A percentile compares a stretch with the other conserved stretches of the same genome.
Conservation (phyloP, 2,329 filamentous ascomycete species). For the Penicillium crustosum region DNA sequence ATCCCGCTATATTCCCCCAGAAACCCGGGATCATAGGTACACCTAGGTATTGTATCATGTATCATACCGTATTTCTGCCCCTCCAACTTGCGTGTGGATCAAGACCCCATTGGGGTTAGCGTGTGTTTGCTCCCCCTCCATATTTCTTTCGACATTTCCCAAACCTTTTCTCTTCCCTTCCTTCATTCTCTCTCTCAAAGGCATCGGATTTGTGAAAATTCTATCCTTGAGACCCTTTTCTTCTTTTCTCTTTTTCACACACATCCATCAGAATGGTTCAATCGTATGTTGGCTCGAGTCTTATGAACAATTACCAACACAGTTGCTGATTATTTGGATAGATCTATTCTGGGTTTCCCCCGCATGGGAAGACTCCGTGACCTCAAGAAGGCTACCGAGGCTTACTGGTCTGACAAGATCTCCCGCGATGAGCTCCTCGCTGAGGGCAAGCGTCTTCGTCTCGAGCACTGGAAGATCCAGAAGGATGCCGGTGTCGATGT, state of each 20-base stretch:
- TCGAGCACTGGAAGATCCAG: slow-evolving; percentile 99
- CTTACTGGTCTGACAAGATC: slow-evolving; percentile 95
- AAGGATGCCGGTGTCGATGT: slow-evolving; percentile 96
- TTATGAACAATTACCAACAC: neutral
- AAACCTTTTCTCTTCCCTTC: slow-evolving; percentile 13
- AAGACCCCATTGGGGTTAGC: slow-evolving; percentile 18
- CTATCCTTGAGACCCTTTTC: slow-evolving; percentile 17
- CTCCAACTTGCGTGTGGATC: slow-evolving; percentile 1
- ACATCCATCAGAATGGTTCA: slow-evolving; percentile 56
- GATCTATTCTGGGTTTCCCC: slow-evolving; percentile 92
- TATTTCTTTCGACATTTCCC: slow-evolving; percentile 8
- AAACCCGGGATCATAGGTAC: neutral
- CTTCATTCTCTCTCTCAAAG: slow-evolving; percentile 23
- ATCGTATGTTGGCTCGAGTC: slow-evolving; percentile 49
- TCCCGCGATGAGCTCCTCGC: slow-evolving; percentile 84
- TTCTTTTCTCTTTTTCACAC: slow-evolving; percentile 18
- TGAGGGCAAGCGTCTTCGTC: slow-evolving; percentile 95
- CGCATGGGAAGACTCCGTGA: slow-evolving; percentile 98
- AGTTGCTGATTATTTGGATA: slow-evolving; percentile 22
- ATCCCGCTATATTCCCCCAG: neutral
- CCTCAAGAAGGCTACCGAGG: slow-evolving; percentile 99
- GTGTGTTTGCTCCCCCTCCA: slow-evolving; percentile 19
- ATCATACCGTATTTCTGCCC: slow-evolving; percentile 2
- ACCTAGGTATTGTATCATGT: neutral
- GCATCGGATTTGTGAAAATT: slow-evolving; percentile 26